Evolutionary conservation across 78 protist genomes (phyloP), one percentile per base, ranked within the genome.

Genomic region (Cavenderia fasciculata): DNA sequence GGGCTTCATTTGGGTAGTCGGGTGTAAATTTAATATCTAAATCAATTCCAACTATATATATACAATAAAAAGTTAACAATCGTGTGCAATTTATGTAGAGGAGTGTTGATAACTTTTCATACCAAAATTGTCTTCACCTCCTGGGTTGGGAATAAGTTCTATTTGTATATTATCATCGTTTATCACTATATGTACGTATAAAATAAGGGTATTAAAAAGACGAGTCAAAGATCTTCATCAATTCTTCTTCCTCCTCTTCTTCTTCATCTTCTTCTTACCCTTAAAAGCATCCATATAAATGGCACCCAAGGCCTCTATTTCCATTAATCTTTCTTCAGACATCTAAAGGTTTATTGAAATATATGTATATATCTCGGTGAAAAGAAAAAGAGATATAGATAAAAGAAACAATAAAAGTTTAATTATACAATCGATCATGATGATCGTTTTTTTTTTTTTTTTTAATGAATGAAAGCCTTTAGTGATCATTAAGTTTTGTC

Each of bases 11-110:
- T 51, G 88, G 88, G 29, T 79, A 79, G 25, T 79, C 88, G n/a
- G 74, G 54, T 79, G 88, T 66, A 79, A 54, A 79, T 54, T 66
- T 79, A 49, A 79, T 79, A 66, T 79, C 88, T 79, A 79, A 66
- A 25, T 66, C 66, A 27, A 79, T 51, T 66, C 77, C 88, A 52
- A 79, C 88, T 79, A 41, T 49, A 43, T 72, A 8, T 38, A 38
- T 56, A 61, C n/a, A n/a, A n/a, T n/a, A n/a, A n/a, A n/a, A n/a
- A n/a, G n/a, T n/a, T n/a, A n/a, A n/a, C n/a, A n/a, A n/a, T n/a
- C n/a, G n/a, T n/a, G n/a, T n/a, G n/a, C n/a, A n/a, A n/a, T n/a
- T n/a, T 23, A 68, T 12, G 34, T 19, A 46, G 8, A 46, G 2
- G 21, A 3, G 1, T 38, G 21, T 8, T 73, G 27, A 34, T 18